Percentiles rank a stretch among this genome's conserved stretches.
Conservation (phyloP, 495 filamentous ascomycete genomes). For the Neurospora sp. region DNA sequence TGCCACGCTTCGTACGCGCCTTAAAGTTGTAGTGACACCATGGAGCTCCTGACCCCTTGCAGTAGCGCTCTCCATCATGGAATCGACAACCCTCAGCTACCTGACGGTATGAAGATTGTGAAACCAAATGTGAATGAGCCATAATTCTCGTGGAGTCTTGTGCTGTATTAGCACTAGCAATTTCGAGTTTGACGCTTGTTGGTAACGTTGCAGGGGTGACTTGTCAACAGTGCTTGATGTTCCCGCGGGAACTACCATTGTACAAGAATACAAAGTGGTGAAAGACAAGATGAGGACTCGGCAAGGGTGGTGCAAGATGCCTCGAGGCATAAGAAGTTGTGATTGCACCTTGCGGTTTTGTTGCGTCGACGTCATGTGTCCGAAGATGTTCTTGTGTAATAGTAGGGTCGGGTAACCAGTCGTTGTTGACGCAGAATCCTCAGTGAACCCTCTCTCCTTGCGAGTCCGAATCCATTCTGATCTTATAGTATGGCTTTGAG, state of each 20-base stretch:
- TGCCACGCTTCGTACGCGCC: not conserved
- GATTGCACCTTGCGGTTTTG: not conserved
- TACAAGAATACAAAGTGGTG: not conserved
- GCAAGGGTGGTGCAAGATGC: not conserved
- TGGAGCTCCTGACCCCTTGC: not conserved
- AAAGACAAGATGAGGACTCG: not conserved
- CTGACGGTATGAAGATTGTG: not conserved
- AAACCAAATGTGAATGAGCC: not conserved
- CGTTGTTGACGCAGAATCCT: not conserved
- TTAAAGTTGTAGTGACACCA: not conserved
- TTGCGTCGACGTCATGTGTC: not conserved
- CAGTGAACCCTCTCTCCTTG: not conserved
- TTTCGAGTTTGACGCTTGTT: not conserved
- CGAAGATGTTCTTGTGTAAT: not conserved
- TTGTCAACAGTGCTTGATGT: not conserved
- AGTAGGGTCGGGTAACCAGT: not conserved
- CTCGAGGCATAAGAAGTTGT: not conserved
- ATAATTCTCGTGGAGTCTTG: not conserved
- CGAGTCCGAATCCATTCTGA: not conserved
- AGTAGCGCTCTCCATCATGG: not conserved
- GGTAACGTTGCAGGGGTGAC: not conserved
- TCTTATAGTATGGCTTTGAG: not conserved
- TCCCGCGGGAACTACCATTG: not conserved
- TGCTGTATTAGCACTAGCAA: not conserved
- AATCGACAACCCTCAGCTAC: not conserved